Evolutionary conservation across 2,329 filamentous ascomycete species (phyloP).

Genomic region (Salinomyces thailandicus): DNA sequence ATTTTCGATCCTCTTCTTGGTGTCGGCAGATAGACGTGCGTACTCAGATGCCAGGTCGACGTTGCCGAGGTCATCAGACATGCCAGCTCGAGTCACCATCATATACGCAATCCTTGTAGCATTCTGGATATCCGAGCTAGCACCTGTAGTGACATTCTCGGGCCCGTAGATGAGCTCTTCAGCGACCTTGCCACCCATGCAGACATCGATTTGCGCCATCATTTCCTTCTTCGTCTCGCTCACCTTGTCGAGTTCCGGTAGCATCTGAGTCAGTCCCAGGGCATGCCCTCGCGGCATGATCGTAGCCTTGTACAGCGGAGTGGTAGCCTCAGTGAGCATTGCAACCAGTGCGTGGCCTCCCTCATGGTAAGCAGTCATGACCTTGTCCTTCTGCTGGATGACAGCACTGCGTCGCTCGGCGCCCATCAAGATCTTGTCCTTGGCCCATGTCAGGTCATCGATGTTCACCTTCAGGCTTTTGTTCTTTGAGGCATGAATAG

Average conservation of each 20-base stretch:
- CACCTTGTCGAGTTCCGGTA: slow-evolving; percentile 89
- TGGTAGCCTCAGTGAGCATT: slow-evolving; percentile 66
- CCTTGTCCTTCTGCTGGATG: slow-evolving; percentile 85
- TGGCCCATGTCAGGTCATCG: slow-evolving; percentile 88
- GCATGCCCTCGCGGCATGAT: slow-evolving; percentile 84
- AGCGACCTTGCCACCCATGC: slow-evolving; percentile 76
- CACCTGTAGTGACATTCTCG: slow-evolving; percentile 86
- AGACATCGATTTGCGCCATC: slow-evolving; percentile 66
- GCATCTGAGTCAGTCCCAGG: slow-evolving; percentile 74
- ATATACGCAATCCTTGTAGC: slow-evolving; percentile 75
- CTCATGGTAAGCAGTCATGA: slow-evolving; percentile 93
- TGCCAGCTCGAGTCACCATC: slow-evolving; percentile 83
- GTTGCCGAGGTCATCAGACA: slow-evolving; percentile 79
- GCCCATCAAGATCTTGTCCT: slow-evolving; percentile 96
- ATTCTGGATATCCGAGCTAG: slow-evolving; percentile 67
- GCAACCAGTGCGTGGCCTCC: slow-evolving; percentile 88
- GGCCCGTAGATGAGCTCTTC: slow-evolving; percentile 86
- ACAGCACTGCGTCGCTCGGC: slow-evolving; percentile 83
- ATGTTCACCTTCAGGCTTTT: slow-evolving; percentile 66
- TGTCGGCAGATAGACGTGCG: slow-evolving; percentile 70
- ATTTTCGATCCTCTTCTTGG: slow-evolving; percentile 72
- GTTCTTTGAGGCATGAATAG: slow-evolving; percentile 83
- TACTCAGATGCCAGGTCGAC: slow-evolving; percentile 80
- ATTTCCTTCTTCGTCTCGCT: slow-evolving; percentile 79
- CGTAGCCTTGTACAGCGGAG: slow-evolving; percentile 89